Evolutionary conservation across 768 basidiomycete species (phyloP), one percentile per base, ranked within the genome.

Genomic region (Tulasnella sp.): DNA sequence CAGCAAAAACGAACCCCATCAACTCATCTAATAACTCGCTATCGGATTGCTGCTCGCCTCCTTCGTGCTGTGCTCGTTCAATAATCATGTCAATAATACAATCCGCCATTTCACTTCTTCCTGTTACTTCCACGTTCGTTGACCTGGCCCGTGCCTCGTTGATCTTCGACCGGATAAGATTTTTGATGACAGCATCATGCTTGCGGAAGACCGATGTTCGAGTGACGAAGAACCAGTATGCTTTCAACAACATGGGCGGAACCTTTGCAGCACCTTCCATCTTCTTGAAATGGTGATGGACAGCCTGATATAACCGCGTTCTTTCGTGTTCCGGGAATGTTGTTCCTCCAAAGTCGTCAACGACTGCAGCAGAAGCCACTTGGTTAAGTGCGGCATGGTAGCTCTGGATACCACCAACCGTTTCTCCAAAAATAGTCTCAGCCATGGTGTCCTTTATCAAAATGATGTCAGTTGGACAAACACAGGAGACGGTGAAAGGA

Each of bases 351-450:
- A 33, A 34, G 20, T 2, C 19, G 32, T 47, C 20, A 33, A 24
- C 20, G 3, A 31, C 24, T 12, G 45, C 31, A 9, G 25, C 45
- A 29, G 31, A 29, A 16, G 2, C 35, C 28, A n/a, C n/a, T n/a
- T n/a, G n/a, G 27, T 24, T 24, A 47, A 31, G 32, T 47, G 45
- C 24, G 27, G 12, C 25, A 47, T 47, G n/a, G 45, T 34, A n/a
- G 45, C 31, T 34, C 25, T 29, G 45, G 32, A 47, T 47, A 31
- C 31, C 45, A 27, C 35, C 25, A 3, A 47, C 31, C 1, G 45
- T 33, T 3, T 34, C 31, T 20, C 45, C 45, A 31, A 34, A 29
- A 31, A 47, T 47, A 34, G 35, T 47, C 31, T 47, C 25, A 7
- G 45, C 22, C 2, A 47, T 47, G 31, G 12, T 34, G 20, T 47